These are phyloP conservation scores for Globisporangium cylindrosporum DNA, from an alignment of 352 stramenopile genomes.

Conservation along the genomic window DNA sequence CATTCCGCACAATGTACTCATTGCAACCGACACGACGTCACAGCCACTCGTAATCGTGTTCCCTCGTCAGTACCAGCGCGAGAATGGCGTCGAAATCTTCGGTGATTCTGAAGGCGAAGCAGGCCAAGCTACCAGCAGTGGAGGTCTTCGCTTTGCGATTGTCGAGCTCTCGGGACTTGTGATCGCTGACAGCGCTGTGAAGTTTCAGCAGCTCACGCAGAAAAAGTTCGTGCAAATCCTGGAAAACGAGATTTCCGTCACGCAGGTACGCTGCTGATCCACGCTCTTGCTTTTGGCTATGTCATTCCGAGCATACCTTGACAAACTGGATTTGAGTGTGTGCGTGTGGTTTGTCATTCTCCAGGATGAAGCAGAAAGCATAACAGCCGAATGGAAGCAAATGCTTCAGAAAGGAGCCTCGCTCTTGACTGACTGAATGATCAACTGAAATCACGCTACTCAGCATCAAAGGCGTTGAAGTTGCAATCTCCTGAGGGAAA, in stretches of 20 bases:
- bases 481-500: not conserved
- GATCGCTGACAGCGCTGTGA: conserved; percentile 29
- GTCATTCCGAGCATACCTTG: not conserved
- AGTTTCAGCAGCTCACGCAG: conserved; percentile 37
- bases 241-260: conserved; percentile 45
- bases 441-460: not conserved
- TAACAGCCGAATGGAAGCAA: conserved; percentile 11
- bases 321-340: not conserved
- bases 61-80: conserved; percentile 47
- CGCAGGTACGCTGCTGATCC: conserved; percentile 26
- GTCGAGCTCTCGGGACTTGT: conserved; percentile 61
- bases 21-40: conserved; percentile 16
- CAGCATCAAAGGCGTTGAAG: not conserved
- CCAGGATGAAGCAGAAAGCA: conserved; percentile 10
- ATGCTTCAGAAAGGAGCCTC: not conserved
- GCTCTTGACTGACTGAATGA: not conserved
- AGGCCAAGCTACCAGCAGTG: not conserved
- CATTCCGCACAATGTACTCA: conserved; percentile 60
- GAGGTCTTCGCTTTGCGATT: conserved; percentile 49
- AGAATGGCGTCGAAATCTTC: conserved; percentile 34
- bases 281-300: not conserved
- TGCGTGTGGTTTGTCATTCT: not conserved
- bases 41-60: conserved; percentile 45
- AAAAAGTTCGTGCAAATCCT: conserved; percentile 39
- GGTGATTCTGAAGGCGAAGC: not conserved